phyloP scores from a whole-genome alignment of 352 stramenopile genomes.

The Globisporangium takayamanum region DNA sequence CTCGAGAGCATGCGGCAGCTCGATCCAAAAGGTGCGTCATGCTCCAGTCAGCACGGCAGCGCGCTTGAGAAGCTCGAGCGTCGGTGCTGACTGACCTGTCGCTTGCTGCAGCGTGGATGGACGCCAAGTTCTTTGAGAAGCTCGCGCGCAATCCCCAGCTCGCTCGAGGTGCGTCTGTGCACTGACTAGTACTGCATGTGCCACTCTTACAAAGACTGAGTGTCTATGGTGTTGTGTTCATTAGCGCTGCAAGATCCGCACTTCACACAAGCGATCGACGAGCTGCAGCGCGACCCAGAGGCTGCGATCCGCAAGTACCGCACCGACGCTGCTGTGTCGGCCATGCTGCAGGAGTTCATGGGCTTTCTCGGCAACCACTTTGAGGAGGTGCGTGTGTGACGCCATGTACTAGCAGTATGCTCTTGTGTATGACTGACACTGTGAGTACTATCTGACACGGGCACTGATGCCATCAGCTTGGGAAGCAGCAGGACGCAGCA shows the following conservation, averaged over 20 bases:
- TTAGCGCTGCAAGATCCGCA: conserved; percentile 58
- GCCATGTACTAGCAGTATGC: background rate
- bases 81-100: background rate
- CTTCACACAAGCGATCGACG: conserved; percentile 60
- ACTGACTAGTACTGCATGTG: background rate
- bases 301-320: conserved; percentile 60
- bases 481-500: conserved; percentile 21
- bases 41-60: background rate
- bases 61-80: background rate
- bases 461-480: conserved; percentile 22
- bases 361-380: conserved; percentile 68
- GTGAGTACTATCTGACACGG: background rate
- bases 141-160: conserved; percentile 51
- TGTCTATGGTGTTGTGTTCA: background rate
- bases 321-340: conserved; percentile 46
- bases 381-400: conserved; percentile 42
- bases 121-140: conserved; percentile 63
- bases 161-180: conserved; percentile 28
- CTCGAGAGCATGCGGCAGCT: conserved; percentile 54
- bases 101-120: conserved; percentile 62
- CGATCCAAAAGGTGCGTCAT: conserved; percentile 45
- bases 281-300: conserved; percentile 60
- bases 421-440: background rate
- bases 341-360: conserved; percentile 68
- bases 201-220: background rate